Percentiles rank a stretch among this genome's conserved stretches.
phyloP scores from a whole-genome alignment of 352 stramenopile species.

The Globisporangium sylvaticum region DNA sequence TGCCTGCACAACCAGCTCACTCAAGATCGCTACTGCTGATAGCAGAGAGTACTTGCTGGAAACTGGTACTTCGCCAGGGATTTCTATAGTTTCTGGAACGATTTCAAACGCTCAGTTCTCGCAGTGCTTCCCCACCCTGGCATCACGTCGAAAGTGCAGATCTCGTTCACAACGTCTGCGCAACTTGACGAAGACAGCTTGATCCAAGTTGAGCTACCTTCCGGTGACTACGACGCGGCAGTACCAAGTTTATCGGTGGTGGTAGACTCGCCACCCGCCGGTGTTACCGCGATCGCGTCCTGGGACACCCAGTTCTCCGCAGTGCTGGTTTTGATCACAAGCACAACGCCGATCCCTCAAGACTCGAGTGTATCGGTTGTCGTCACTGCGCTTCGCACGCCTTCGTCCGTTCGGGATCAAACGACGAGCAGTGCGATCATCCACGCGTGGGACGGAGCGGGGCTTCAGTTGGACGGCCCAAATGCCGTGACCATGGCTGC shows the following conservation, averaged over 20 bases:
- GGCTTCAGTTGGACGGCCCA: slow-evolving; percentile 33
- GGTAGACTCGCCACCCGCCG: slow-evolving; percentile 16
- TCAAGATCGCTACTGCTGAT: slow-evolving; percentile 37
- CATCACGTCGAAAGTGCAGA: slow-evolving; percentile 33
- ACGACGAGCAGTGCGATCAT: slow-evolving; percentile 26
- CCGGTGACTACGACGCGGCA: slow-evolving; percentile 35
- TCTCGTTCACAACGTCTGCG: slow-evolving; percentile 51
- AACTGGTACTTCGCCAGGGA: slow-evolving; percentile 17
- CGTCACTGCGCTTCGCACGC: slow-evolving; percentile 42
- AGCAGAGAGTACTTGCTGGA: slow-evolving; percentile 32
- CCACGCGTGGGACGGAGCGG: slow-evolving; percentile 40
- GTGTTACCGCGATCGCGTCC: slow-evolving; percentile 27
- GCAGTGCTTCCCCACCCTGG: slow-evolving; percentile 37
- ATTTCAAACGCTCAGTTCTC: slow-evolving; percentile 31
- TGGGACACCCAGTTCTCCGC: slow-evolving; percentile 31
- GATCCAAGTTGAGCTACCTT: slow-evolving; percentile 35
- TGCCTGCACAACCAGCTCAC: slow-evolving; percentile 27
- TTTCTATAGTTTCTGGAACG: slow-evolving; percentile 29
- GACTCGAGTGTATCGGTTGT: slow-evolving; percentile 26
- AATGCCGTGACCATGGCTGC: slow-evolving; percentile 29
- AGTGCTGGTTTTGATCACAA: slow-evolving; percentile 39
- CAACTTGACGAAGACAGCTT: slow-evolving; percentile 32
- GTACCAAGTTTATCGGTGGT: slow-evolving; percentile 20
- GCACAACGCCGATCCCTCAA: slow-evolving; percentile 23
- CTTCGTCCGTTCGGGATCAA: slow-evolving; percentile 33